These are phyloP conservation scores for Blastobotrys aristatus DNA, from an alignment of 1,139 yeast species.

Conservation along the genomic window DNA sequence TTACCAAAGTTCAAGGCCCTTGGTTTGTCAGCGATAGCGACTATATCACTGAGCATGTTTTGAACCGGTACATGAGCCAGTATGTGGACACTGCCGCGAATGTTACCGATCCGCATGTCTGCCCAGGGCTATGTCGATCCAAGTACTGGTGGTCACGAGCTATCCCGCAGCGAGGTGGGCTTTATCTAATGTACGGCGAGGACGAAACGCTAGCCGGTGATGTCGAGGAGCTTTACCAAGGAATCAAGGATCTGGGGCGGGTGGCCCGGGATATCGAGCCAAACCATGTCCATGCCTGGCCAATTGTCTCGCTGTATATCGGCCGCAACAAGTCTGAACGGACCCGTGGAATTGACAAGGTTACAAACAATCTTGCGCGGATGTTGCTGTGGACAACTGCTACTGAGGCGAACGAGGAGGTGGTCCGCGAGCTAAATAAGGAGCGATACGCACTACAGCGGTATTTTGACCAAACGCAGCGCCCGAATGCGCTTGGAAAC, in stretches of 20 bases:
- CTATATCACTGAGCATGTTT: slow-evolving; percentile 23
- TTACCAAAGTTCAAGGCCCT: slow-evolving; percentile 21
- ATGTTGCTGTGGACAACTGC: slow-evolving; percentile 31
- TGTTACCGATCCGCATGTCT: slow-evolving; percentile 29
- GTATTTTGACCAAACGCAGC: not conserved
- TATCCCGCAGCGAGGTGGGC: slow-evolving; percentile 33
- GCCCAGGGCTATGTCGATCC: slow-evolving; percentile 37
- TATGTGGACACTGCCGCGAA: slow-evolving; percentile 9
- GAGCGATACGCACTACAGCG: slow-evolving; percentile 9
- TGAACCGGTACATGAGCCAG: slow-evolving; percentile 19
- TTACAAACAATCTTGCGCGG: slow-evolving; percentile 27
- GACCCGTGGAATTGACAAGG: slow-evolving; percentile 27
- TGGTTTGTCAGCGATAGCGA: slow-evolving; percentile 22
- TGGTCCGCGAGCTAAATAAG: slow-evolving; percentile 4
- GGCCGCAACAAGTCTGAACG: slow-evolving; percentile 30
- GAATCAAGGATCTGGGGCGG: slow-evolving; percentile 16
- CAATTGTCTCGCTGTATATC: slow-evolving; percentile 26
- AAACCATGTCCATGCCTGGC: slow-evolving; percentile 35
- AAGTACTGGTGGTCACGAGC: slow-evolving; percentile 39
- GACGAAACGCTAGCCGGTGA: slow-evolving; percentile 38
- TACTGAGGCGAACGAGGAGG: slow-evolving; percentile 13
- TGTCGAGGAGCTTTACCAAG: slow-evolving; percentile 32
- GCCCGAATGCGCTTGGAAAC: not conserved
- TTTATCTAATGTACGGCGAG: slow-evolving; percentile 39
- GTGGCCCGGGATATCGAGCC: slow-evolving; percentile 20